Percentiles rank a stretch among this genome's conserved stretches.
These are phyloP conservation scores for Serendipita sp. DNA, from an alignment of 768 basidiomycete species.

Conservation along the genomic window DNA sequence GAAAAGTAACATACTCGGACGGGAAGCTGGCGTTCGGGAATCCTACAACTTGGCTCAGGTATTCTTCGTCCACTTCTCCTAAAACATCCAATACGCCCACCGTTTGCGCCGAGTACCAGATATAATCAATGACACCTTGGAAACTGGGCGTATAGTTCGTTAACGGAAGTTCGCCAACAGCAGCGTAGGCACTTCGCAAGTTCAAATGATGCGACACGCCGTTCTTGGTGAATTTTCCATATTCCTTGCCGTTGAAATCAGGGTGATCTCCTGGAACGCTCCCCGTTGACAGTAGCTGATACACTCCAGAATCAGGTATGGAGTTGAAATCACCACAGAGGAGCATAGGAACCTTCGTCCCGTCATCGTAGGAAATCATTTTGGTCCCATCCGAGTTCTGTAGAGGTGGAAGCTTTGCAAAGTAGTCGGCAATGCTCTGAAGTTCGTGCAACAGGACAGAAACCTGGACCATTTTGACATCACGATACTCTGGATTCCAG, in stretches of 20 bases:
- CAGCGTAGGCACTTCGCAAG: conserved; percentile 73
- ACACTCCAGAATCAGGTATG: conserved; percentile 69
- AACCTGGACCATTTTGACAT: conserved; percentile 96
- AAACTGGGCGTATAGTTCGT: conserved; percentile 88
- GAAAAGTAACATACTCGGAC: conserved; percentile 59
- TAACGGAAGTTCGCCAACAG: conserved; percentile 42
- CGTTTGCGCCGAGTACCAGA: conserved; percentile 73
- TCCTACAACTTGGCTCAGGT: conserved; percentile 82
- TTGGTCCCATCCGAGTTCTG: conserved; percentile 13
- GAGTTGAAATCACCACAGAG: conserved; percentile 97
- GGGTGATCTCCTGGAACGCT: conserved; percentile 54
- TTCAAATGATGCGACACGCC: conserved; percentile 67
- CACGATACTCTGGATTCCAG: conserved; percentile 84
- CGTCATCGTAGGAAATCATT: conserved; percentile 63
- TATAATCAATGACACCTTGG: conserved; percentile 78
- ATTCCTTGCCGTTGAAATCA: conserved; percentile 83
- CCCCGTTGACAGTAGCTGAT: conserved; percentile 75
- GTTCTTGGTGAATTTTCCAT: conserved; percentile 67
- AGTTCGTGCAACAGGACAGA: conserved; percentile 85
- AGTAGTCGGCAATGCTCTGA: conserved; percentile 73
- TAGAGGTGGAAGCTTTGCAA: conserved; percentile 61
- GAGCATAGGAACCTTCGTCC: conserved; percentile 76
- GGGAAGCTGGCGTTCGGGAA: conserved; percentile 97
- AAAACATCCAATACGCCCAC: conserved; percentile 69
- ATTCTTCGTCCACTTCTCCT: conserved; percentile 68